Conservation (phyloP, 768 basidiomycete genomes). For the Boletus huronensis region DNA sequence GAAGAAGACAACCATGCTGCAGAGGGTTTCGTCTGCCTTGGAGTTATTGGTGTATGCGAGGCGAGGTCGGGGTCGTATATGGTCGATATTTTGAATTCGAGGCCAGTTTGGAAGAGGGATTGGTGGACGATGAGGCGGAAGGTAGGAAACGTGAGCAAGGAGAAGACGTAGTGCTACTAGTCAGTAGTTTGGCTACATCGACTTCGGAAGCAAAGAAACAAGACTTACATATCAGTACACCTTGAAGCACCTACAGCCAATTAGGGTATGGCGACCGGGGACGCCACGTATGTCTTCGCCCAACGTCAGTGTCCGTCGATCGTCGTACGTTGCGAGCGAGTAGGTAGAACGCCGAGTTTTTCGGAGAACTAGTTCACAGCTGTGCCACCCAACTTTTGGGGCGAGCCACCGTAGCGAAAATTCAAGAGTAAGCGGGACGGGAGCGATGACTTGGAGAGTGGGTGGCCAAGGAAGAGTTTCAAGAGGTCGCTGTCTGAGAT, state of each 20-base stretch:
- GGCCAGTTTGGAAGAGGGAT: conserved; percentile 13
- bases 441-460: conserved; percentile 13
- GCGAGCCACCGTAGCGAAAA: conserved; percentile 29
- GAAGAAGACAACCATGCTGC: conserved; percentile 44
- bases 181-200: too few species aligned
- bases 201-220: too few species aligned
- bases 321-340: conserved; percentile 17
- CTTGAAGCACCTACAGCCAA: too few species aligned
- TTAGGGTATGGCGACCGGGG: too few species aligned
- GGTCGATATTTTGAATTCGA: conserved; percentile 18
- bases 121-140: conserved; percentile 9
- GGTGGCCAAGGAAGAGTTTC: conserved; percentile 22
- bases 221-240: too few species aligned
- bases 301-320: too few species aligned
- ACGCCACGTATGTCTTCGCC: too few species aligned
- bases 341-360: conserved; percentile 28
- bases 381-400: conserved; percentile 37
- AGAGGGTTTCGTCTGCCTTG: conserved; percentile 28
- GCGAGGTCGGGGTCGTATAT: conserved; percentile 31
- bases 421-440: conserved; percentile 25
- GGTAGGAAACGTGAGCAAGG: conserved; percentile 10
- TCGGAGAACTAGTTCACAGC: conserved; percentile 47
- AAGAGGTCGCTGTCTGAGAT: conserved; percentile 6
- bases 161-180: too few species aligned
- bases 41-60: conserved; percentile 39